A percentile compares a stretch with the other conserved stretches of the same genome.
phyloP scores from a whole-genome alignment of 306 rosid genomes.

The Vachellia collinsii region DNA sequence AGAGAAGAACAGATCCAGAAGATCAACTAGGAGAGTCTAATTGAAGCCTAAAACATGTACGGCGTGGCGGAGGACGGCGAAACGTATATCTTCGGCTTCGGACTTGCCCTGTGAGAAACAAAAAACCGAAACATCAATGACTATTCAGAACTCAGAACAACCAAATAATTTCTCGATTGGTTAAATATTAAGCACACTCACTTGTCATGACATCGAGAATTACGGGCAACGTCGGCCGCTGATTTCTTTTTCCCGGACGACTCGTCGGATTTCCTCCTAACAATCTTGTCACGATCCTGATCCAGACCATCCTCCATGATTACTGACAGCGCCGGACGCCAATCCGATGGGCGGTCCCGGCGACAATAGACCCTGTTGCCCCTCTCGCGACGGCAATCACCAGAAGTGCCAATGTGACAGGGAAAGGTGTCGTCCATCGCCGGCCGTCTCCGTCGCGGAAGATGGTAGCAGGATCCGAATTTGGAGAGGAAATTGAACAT shows the following conservation, averaged over 20 bases:
- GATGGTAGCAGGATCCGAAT: not conserved
- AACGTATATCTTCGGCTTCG: not conserved
- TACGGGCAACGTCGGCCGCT: not conserved
- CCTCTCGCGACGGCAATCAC: not conserved
- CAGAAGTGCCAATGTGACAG: not conserved
- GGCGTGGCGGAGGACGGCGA: not conserved
- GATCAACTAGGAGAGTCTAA: not conserved
- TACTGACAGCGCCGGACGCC: conserved; percentile 29
- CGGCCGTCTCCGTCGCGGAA: not conserved
- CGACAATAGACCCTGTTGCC: not conserved
- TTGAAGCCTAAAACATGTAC: conserved; percentile 26
- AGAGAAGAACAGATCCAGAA: not conserved
- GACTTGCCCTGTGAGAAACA: not conserved
- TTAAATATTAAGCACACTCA: not conserved
- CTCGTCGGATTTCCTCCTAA: not conserved
- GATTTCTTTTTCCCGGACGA: not conserved
- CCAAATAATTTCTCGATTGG: not conserved
- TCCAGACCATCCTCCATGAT: conserved; percentile 26
- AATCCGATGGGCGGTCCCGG: not conserved
- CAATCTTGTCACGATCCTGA: not conserved
- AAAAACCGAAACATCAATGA: not conserved
- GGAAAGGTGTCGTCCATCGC: not conserved
- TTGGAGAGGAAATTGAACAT: conserved; percentile 2
- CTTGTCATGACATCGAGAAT: not conserved
- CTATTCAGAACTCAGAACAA: not conserved